Evolutionary conservation across 192 early-diverging fungal species (phyloP).

Genomic region (Coemansia biformis): DNA sequence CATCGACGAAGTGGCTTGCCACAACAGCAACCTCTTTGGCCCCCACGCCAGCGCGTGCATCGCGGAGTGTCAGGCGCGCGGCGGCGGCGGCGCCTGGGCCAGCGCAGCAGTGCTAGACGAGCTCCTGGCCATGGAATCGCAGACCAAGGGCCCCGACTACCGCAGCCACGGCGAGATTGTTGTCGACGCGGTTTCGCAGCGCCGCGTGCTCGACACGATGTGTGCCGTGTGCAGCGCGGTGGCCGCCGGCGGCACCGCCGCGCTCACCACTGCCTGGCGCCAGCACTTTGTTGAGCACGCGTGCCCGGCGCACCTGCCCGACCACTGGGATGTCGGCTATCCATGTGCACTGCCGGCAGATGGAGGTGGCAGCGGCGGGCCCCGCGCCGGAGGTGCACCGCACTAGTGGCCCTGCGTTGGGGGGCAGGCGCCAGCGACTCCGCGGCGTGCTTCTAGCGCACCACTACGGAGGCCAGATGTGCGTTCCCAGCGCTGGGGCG

Average conservation of each 20-base stretch:
- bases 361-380: no score
- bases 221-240: conserved; percentile 19
- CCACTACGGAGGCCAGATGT: no score
- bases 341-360: no score
- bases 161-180: conserved; percentile 40
- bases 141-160: conserved; percentile 29
- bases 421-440: no score
- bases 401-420: no score
- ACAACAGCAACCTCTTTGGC: conserved; percentile 11
- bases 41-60: no score
- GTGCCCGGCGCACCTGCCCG: conserved; percentile 29
- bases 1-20: conserved; percentile 1
- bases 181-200: conserved; percentile 5
- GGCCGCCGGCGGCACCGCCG: conserved; percentile 14
- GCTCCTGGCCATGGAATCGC: conserved; percentile 20
- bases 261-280: conserved; percentile 31
- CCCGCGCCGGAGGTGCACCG: no score
- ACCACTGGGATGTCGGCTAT: conserved; percentile 35
- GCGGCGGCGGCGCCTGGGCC: no score
- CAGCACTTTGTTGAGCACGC: conserved; percentile 38
- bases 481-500: no score
- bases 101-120: conserved; percentile 14
- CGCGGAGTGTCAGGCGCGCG: no score
- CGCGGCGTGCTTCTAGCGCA: no score
- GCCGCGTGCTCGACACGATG: conserved; percentile 1